Conservation (phyloP, 139 green algal genomes). For the Chlamydomonas asymmetrica region DNA sequence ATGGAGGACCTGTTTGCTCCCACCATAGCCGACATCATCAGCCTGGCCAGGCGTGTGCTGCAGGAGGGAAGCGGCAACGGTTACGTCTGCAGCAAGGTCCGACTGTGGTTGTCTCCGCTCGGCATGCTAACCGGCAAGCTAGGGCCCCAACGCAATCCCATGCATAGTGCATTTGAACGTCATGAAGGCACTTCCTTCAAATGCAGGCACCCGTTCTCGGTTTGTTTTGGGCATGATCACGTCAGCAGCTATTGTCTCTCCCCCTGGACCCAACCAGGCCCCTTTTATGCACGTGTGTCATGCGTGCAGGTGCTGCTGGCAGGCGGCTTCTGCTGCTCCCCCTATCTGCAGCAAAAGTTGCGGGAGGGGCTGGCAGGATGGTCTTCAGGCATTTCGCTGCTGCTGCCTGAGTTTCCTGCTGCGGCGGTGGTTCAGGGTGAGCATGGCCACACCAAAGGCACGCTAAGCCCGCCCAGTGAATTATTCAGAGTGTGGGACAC, state of each 20-base stretch:
- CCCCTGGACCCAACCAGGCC: too few species aligned
- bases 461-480: too few species aligned
- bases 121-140: too few species aligned
- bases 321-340: constrained; percentile 13
- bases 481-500: too few species aligned
- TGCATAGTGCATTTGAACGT: too few species aligned
- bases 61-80: neutral
- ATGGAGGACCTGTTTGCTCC: constrained; percentile 16
- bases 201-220: neutral
- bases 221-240: too few species aligned
- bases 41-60: neutral
- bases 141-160: too few species aligned
- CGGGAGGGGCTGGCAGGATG: neutral
- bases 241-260: too few species aligned
- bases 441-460: too few species aligned
- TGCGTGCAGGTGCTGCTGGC: constrained; percentile 22
- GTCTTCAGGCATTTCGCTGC: neutral
- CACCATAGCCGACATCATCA: neutral
- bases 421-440: neutral
- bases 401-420: neutral
- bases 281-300: too few species aligned
- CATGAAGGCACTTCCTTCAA: too few species aligned
- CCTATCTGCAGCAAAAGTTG: constrained; percentile 10
- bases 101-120: too few species aligned
- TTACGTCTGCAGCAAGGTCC: constrained; percentile 15